Conservation (phyloP, 75 land plant genomes). For the Pinus taeda region DNA sequence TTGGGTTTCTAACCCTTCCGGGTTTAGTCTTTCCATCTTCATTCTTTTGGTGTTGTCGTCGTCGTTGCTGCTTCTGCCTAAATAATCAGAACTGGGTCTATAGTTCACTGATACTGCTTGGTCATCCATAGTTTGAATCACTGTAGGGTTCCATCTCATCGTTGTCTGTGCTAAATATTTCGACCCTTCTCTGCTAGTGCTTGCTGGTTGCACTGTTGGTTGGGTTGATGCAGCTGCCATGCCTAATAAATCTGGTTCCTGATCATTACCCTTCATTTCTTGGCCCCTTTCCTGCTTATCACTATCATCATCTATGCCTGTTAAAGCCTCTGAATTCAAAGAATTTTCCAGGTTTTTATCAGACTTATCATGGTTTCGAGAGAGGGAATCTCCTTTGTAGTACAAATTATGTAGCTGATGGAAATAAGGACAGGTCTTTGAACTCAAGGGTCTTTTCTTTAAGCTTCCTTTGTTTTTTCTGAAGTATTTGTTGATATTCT, state of each 20-base stretch:
- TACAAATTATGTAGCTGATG: slow-evolving; percentile 61
- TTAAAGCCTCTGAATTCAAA: slow-evolving; percentile 1
- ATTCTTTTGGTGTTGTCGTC: neutral
- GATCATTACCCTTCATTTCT: neutral
- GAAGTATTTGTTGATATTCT: slow-evolving; percentile 89
- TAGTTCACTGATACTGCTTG: slow-evolving; percentile 2
- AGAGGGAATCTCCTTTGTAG: neutral
- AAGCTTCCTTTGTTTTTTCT: slow-evolving; percentile 52
- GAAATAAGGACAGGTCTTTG: slow-evolving; percentile 76
- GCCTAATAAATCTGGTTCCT: neutral
- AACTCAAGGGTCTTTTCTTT: slow-evolving; percentile 28
- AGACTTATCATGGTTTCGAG: neutral
- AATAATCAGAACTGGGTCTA: neutral
- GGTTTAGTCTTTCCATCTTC: neutral
- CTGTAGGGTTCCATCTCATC: neutral
- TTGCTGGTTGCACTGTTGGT: neutral
- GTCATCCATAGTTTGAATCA: neutral
- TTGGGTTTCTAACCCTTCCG: neutral
- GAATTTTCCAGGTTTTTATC: neutral
- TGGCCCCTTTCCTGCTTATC: neutral
- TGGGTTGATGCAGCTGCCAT: neutral
- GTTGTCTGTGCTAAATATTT: neutral
- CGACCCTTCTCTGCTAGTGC: neutral
- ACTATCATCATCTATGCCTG: neutral
- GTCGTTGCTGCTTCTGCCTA: neutral